phyloP scores from a whole-genome alignment of 2,329 filamentous ascomycete genomes.

The Aspergillus aculeatus region DNA sequence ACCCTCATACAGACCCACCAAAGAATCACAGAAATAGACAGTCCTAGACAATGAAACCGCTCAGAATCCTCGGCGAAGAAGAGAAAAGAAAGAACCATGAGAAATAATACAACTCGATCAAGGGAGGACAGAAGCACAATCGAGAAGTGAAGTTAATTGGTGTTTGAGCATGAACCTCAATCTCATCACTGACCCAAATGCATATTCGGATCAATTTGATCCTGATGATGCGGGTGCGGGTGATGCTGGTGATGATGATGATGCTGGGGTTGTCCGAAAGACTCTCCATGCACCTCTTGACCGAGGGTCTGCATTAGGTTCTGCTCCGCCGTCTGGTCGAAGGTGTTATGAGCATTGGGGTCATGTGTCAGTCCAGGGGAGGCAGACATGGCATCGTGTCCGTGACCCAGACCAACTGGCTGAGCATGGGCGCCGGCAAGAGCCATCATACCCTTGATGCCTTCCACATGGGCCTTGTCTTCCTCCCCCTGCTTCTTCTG shows the following conservation, averaged over 20 bases:
- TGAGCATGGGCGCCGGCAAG: conserved; percentile 44
- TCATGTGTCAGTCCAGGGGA: conserved; percentile 36
- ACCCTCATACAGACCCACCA: background rate
- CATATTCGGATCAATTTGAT: conserved; percentile 38
- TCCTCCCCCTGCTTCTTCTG: conserved; percentile 48
- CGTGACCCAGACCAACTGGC: conserved; percentile 28
- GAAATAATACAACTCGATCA: background rate
- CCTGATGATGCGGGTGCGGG: conserved; percentile 29
- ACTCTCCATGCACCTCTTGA: conserved; percentile 42
- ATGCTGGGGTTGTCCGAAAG: conserved; percentile 34
- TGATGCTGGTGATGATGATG: conserved; percentile 32
- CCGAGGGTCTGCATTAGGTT: conserved; percentile 46
- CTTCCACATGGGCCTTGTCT: conserved; percentile 49
- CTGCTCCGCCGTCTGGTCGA: conserved; percentile 44
- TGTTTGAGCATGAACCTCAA: background rate
- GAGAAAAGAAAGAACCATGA: background rate
- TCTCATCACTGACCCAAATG: conserved; percentile 31
- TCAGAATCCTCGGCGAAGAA: background rate
- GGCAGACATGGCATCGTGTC: conserved; percentile 39
- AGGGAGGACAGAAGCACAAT: background rate
- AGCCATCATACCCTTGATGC: conserved; percentile 49
- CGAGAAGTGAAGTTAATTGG: background rate
- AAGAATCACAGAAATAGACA: background rate
- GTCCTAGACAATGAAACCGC: background rate
- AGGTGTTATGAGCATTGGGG: conserved; percentile 29